phyloP scores from a whole-genome alignment of 2,329 filamentous ascomycete species.

The Emmonsiellopsis sp. region DNA sequence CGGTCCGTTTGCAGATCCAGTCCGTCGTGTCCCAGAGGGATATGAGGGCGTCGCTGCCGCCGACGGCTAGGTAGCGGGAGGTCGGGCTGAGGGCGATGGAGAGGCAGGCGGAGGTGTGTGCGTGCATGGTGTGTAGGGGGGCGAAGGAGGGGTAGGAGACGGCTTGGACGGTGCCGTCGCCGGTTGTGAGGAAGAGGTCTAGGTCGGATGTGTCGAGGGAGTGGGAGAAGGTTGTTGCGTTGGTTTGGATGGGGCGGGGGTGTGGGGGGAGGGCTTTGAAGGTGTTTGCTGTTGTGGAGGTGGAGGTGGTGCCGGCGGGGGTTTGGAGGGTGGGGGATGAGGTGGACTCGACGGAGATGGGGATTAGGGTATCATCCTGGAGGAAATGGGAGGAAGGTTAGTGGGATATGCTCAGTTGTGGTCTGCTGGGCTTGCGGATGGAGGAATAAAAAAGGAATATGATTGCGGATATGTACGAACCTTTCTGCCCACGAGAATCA shows the following conservation, averaged over 20 bases:
- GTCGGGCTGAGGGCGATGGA: conserved; percentile 38
- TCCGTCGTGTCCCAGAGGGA: conserved; percentile 44
- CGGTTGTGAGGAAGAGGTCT: conserved; percentile 40
- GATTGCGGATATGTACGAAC: conserved; percentile 17
- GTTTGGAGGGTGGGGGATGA: conserved; percentile 26
- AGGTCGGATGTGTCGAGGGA: conserved; percentile 27
- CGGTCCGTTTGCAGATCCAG: conserved; percentile 41
- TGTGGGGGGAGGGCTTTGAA: conserved; percentile 34
- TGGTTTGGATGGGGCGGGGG: conserved; percentile 39
- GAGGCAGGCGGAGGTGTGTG: conserved; percentile 41
- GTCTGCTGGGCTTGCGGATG: neutral
- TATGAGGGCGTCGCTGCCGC: conserved; percentile 41
- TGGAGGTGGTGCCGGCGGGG: conserved; percentile 10
- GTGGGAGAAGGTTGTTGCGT: conserved; percentile 40
- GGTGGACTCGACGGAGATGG: conserved; percentile 34
- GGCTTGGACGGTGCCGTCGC: conserved; percentile 41
- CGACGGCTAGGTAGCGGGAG: conserved; percentile 40
- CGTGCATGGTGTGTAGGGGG: conserved; percentile 36
- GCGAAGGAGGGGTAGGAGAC: conserved; percentile 39
- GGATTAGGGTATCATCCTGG: conserved; percentile 40
- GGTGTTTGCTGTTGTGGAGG: conserved; percentile 16
- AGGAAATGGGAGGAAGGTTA: conserved; percentile 1
- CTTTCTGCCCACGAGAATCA: conserved; percentile 40
- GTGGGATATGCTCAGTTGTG: neutral
- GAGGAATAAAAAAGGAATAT: neutral